phyloP scores from a whole-genome alignment of 345 rosid genomes.

The Eucalyptus cladocalyx region DNA sequence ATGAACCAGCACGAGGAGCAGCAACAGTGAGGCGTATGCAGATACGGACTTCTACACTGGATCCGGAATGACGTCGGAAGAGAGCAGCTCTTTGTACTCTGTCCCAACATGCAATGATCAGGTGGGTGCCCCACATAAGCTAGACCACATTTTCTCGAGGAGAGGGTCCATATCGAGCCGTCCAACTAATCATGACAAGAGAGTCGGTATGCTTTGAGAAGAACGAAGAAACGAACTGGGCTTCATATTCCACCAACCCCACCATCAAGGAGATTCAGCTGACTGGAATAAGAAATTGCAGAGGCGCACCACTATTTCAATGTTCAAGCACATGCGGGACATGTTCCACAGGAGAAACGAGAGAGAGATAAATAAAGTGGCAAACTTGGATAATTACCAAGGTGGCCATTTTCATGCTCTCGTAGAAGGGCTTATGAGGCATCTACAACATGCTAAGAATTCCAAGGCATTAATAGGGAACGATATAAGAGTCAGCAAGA shows the following conservation, averaged over 20 bases:
- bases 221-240: conserved; percentile 45
- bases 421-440: conserved; percentile 36
- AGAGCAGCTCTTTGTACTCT: background rate
- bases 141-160: background rate
- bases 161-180: background rate
- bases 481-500: background rate
- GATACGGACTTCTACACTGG: background rate
- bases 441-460: conserved; percentile 24
- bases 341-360: conserved; percentile 1
- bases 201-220: conserved; percentile 21
- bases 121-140: background rate
- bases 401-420: conserved; percentile 32
- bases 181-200: background rate
- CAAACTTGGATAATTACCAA: background rate
- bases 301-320: background rate
- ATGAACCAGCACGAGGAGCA: background rate
- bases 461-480: background rate
- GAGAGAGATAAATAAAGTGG: background rate
- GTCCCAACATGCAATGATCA: background rate
- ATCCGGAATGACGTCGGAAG: background rate
- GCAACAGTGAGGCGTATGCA: background rate
- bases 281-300: background rate
- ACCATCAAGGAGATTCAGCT: background rate
- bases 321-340: background rate
- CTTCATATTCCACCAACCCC: conserved; percentile 37